Evolutionary conservation across 192 early-diverging fungal species (phyloP).

Genomic region (Coemansia sp.): DNA sequence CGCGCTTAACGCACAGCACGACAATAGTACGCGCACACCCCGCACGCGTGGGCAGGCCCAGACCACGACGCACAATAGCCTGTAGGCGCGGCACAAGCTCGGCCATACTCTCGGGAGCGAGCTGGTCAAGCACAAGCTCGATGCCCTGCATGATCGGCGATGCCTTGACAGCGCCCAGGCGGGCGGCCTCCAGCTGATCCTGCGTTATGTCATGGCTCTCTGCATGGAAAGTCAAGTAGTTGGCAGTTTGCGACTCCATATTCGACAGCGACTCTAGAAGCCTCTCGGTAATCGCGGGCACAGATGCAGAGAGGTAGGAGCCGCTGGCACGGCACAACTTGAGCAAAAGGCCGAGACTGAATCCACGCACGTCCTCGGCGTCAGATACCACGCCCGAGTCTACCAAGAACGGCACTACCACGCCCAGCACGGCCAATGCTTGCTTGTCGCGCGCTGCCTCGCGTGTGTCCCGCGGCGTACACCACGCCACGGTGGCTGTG

Average conservation of each 20-base stretch:
- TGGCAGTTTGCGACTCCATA: conserved; percentile 70
- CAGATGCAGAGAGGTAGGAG: conserved; percentile 70
- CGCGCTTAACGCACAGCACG: conserved; percentile 72
- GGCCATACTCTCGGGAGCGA: conserved; percentile 71
- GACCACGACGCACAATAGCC: conserved; percentile 75
- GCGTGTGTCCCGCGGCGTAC: conserved; percentile 55
- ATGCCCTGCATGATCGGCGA: conserved; percentile 97
- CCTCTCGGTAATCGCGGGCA: conserved; percentile 71
- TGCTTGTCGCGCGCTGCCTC: conserved; percentile 50
- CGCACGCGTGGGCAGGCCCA: conserved; percentile 91
- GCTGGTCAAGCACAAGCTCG: conserved; percentile 75
- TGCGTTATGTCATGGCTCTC: conserved; percentile 84
- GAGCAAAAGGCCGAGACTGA: conserved; percentile 78
- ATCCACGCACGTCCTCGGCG: conserved; percentile 87
- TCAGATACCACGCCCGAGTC: conserved; percentile 74
- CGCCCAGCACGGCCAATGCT: conserved; percentile 75
- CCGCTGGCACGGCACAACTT: conserved; percentile 82
- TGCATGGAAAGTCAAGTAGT: conserved; percentile 92
- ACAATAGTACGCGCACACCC: conserved; percentile 88
- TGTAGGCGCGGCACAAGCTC: conserved; percentile 70
- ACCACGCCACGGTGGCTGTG: conserved; percentile 81
- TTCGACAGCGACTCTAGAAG: conserved; percentile 84
- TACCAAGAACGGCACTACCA: conserved; percentile 87
- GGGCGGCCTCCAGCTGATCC: conserved; percentile 82
- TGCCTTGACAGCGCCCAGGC: conserved; percentile 78